Conservation (phyloP, 1,284 basidiomycete genomes). For the Fomitopsis betulina region DNA sequence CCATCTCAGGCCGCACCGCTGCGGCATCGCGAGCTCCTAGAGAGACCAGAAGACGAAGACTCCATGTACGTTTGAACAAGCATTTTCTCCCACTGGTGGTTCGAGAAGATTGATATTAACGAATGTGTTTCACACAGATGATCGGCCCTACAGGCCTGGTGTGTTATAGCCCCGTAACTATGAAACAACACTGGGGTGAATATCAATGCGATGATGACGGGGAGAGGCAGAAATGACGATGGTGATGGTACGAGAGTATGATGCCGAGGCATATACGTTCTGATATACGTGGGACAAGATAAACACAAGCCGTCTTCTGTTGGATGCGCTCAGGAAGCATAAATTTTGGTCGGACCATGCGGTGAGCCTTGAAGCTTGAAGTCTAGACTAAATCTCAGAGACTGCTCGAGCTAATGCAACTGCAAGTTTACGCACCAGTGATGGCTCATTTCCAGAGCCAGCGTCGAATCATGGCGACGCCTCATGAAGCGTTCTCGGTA, state of each 20-base stretch:
- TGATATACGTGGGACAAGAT: background rate
- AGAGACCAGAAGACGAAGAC: background rate
- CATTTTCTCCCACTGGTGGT: too few relatives aligned
- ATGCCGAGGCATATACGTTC: background rate
- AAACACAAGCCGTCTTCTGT: background rate
- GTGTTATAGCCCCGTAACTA: background rate
- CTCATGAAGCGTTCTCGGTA: background rate
- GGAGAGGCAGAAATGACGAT: background rate
- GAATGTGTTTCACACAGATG: too few relatives aligned
- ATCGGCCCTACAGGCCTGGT: too few relatives aligned
- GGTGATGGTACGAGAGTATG: background rate
- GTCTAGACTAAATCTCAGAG: background rate
- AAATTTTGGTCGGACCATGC: background rate
- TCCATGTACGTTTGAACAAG: background rate
- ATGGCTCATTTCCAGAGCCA: background rate
- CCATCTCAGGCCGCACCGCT: too few relatives aligned
- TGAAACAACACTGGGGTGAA: background rate
- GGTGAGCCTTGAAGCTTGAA: background rate
- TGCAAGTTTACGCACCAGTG: background rate
- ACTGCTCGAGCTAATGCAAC: background rate
- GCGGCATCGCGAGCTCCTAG: background rate
- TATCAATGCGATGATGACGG: background rate
- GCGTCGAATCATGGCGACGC: conserved; percentile 2
- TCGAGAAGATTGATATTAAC: background rate
- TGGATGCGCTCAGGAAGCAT: too few relatives aligned